A percentile compares a stretch with the other conserved stretches of the same genome.
Conservation (phyloP, 768 basidiomycete genomes). For the Leucocoprinus birnbaumii region DNA sequence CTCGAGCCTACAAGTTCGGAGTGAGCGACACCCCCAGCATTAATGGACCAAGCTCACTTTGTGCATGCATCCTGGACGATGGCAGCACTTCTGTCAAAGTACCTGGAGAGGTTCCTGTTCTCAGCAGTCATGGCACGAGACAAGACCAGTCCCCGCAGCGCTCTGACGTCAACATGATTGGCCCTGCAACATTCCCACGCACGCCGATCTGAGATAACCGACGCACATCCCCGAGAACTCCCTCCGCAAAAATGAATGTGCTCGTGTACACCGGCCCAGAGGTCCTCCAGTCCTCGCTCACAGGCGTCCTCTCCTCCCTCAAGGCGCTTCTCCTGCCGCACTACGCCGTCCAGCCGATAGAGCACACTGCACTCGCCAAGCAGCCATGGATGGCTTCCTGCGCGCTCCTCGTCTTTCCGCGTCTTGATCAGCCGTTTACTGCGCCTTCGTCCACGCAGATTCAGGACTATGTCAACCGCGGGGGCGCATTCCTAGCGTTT, state of each 20-base stretch:
- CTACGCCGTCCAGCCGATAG: conserved; percentile 15
- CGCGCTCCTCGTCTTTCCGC: conserved; percentile 16
- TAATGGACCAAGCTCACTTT: background rate
- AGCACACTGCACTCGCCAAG: conserved; percentile 10
- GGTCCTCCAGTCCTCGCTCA: conserved; percentile 14
- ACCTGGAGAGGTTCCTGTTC: background rate
- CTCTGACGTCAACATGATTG: background rate
- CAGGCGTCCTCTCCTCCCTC: conserved; percentile 12
- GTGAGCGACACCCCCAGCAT: background rate
- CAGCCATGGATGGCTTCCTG: conserved; percentile 17
- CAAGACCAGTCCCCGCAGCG: background rate
- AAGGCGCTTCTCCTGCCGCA: conserved; percentile 10
- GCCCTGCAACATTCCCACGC: background rate
- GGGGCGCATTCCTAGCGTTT: conserved; percentile 14
- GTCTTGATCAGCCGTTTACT: background rate
- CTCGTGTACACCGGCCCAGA: conserved; percentile 18
- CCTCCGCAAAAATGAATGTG: conserved; percentile 14
- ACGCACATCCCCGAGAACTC: background rate
- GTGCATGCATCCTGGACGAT: background rate
- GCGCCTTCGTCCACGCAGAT: background rate
- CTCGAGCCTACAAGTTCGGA: background rate
- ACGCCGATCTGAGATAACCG: background rate
- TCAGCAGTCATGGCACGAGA: background rate
- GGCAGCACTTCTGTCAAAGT: conserved; percentile 5
- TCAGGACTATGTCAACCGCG: conserved; percentile 14